Evolutionary conservation across 495 filamentous ascomycete genomes (phyloP).

Genomic region (Daldinia caldariorum): DNA sequence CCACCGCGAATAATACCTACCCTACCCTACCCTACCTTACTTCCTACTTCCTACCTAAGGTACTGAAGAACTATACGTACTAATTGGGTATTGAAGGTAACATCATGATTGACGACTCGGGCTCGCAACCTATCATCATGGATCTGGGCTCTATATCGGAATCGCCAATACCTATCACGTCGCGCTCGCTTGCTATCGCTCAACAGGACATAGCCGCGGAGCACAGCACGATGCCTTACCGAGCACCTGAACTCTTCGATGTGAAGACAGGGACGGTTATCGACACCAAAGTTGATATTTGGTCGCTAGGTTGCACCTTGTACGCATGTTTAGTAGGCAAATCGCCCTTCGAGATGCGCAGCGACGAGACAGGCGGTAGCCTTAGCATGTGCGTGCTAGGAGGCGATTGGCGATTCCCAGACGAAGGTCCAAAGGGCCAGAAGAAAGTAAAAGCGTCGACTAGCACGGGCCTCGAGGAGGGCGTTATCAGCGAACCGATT

Average conservation of each 20-base stretch:
- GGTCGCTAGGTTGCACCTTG: slow-evolving; percentile 94
- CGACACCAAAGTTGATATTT: slow-evolving; percentile 98
- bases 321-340: slow-evolving; percentile 97
- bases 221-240: slow-evolving; percentile 98
- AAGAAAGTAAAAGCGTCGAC: slow-evolving; percentile 66
- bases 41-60: too few relatives aligned
- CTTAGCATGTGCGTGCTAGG: slow-evolving; percentile 90
- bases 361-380: slow-evolving; percentile 94
- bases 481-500: slow-evolving; percentile 74
- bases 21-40: not conserved
- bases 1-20: not conserved
- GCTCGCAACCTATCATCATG: slow-evolving; percentile 93
- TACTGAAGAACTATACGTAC: slow-evolving; percentile 8
- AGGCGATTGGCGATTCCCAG: slow-evolving; percentile 93
- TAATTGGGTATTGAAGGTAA: slow-evolving; percentile 69
- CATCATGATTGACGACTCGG: slow-evolving; percentile 94
- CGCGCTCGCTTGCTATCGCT: slow-evolving; percentile 86
- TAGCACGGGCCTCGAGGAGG: slow-evolving; percentile 39
- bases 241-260: slow-evolving; percentile 96
- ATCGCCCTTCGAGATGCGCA: slow-evolving; percentile 93
- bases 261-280: slow-evolving; percentile 92
- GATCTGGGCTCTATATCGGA: slow-evolving; percentile 92
- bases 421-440: slow-evolving; percentile 70
- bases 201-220: slow-evolving; percentile 95
- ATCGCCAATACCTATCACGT: slow-evolving; percentile 91